Evolutionary conservation across 805 yeast genomes (phyloP).

Genomic region (Candida sithepensis): DNA sequence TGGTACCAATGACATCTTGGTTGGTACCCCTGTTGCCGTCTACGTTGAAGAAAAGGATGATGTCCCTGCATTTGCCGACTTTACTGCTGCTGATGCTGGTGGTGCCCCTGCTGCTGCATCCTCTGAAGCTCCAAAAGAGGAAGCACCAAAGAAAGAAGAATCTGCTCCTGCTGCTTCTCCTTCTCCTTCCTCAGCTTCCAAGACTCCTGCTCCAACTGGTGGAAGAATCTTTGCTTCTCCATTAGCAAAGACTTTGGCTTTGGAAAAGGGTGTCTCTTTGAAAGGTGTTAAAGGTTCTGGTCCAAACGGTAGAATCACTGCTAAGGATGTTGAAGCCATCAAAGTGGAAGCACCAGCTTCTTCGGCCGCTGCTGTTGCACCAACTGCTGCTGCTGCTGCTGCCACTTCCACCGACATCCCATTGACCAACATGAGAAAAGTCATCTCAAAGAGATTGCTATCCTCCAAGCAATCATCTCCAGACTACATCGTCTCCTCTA

Average conservation of each 20-base stretch:
- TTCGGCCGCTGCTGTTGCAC: constrained; percentile 36
- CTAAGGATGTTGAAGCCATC: constrained; percentile 80
- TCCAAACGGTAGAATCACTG: constrained; percentile 91
- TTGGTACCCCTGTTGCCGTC: constrained; percentile 94
- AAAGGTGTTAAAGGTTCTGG: constrained; percentile 88
- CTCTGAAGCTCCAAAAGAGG: constrained; percentile 38
- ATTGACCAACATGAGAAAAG: constrained; percentile 86
- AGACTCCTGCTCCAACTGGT: constrained; percentile 39
- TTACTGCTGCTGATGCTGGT: constrained; percentile 80
- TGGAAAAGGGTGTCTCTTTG: constrained; percentile 86
- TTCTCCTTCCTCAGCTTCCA: constrained; percentile 23
- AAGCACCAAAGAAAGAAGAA: constrained; percentile 24
- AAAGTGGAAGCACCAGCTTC: constrained; percentile 37
- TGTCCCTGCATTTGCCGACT: constrained; percentile 83
- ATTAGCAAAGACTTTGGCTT: constrained; percentile 86
- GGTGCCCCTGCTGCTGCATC: constrained; percentile 42
- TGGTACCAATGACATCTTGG: constrained; percentile 88
- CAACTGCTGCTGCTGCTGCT: constrained; percentile 41
- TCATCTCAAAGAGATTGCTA: constrained; percentile 84
- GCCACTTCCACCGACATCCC: constrained; percentile 75
- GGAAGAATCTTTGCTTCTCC: constrained; percentile 93
- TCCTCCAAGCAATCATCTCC: constrained; percentile 87
- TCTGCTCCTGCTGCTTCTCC: constrained; percentile 29
- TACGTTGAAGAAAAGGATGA: constrained; percentile 84
- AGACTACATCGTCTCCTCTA: constrained; percentile 86